phyloP scores from a whole-genome alignment of 495 filamentous ascomycete species.

The Cetradonia linearis region DNA sequence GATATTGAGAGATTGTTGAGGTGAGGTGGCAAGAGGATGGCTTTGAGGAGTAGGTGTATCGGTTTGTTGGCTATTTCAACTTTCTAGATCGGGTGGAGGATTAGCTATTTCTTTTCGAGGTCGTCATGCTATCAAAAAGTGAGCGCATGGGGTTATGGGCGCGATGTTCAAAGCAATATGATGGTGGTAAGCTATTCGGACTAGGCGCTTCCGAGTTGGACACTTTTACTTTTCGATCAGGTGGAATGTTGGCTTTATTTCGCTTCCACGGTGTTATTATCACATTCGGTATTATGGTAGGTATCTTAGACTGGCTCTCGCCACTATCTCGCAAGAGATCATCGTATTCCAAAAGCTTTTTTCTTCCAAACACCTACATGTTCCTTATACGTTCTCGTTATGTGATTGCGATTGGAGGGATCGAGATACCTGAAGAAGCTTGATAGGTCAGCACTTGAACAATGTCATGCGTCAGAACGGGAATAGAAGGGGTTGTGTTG shows the following conservation, averaged over 20 bases:
- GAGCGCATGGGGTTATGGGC: not conserved
- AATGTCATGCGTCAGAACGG: not conserved
- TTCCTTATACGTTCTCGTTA: not conserved
- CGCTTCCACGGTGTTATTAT: not conserved
- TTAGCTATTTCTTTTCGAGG: not conserved
- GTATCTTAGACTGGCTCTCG: not conserved
- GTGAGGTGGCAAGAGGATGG: conserved; percentile 15
- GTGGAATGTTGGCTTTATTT: not conserved
- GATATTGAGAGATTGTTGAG: conserved; percentile 49
- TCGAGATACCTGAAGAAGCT: not conserved
- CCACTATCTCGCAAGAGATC: not conserved
- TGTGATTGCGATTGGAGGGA: not conserved
- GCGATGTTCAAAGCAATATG: not conserved
- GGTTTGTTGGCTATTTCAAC: conserved; percentile 6
- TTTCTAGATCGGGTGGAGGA: not conserved
- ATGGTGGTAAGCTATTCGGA: not conserved
- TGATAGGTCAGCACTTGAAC: not conserved
- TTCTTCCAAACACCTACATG: not conserved
- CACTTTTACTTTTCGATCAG: not conserved
- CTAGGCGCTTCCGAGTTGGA: not conserved
- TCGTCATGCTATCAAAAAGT: not conserved
- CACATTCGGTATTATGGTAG: not conserved
- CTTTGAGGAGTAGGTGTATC: not conserved
- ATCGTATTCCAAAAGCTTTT: not conserved
- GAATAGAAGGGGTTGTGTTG: not conserved